Conservation (phyloP, 768 basidiomycete genomes). For the Hydnum rufescens region DNA sequence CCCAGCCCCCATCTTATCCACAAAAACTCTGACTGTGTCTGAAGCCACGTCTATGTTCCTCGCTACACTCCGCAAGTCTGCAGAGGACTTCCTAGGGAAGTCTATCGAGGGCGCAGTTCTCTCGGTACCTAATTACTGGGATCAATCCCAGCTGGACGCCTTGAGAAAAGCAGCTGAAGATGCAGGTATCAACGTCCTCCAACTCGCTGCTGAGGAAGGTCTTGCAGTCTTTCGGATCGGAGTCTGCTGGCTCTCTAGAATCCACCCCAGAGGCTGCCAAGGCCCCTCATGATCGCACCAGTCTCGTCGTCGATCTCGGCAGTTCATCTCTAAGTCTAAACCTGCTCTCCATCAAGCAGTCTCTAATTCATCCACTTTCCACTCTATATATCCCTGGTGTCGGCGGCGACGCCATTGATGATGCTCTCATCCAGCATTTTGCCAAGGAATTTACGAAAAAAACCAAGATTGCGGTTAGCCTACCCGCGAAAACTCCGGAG, state of each 20-base stretch:
- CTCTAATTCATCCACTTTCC: slow-evolving; percentile 47
- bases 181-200: slow-evolving; percentile 68
- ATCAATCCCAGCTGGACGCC: slow-evolving; percentile 43
- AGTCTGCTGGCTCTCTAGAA: not conserved
- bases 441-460: slow-evolving; percentile 95
- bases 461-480: slow-evolving; percentile 52
- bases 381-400: slow-evolving; percentile 21
- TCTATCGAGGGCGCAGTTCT: slow-evolving; percentile 66
- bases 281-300: slow-evolving; percentile 37
- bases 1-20: slow-evolving; percentile 60
- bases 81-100: slow-evolving; percentile 77
- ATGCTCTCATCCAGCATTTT: slow-evolving; percentile 74
- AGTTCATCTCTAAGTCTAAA: slow-evolving; percentile 48
- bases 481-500: slow-evolving; percentile 35
- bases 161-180: slow-evolving; percentile 53
- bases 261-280: not conserved
- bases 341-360: slow-evolving; percentile 48
- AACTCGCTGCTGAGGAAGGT: slow-evolving; percentile 73
- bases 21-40: slow-evolving; percentile 57
- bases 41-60: slow-evolving; percentile 80
- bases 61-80: slow-evolving; percentile 62
- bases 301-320: slow-evolving; percentile 68
- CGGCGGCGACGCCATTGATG: slow-evolving; percentile 58
- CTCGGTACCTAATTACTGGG: slow-evolving; percentile 60
- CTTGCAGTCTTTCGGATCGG: slow-evolving; percentile 38